phyloP scores from a whole-genome alignment of 768 basidiomycete species.

The Dacryopinax spathularia region DNA sequence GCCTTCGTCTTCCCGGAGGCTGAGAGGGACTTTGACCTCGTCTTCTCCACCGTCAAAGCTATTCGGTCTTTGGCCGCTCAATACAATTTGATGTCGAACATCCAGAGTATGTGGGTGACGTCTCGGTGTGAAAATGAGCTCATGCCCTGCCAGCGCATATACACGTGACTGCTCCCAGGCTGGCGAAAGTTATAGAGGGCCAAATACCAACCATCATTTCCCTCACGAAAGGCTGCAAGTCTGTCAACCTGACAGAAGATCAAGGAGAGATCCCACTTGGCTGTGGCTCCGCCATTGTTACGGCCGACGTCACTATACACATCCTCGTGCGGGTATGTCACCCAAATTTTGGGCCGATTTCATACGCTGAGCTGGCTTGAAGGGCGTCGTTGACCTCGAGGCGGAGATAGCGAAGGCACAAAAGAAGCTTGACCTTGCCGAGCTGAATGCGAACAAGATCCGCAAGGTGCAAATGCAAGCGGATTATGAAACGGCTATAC shows the following conservation, averaged over 20 bases:
- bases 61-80: slow-evolving; percentile 77
- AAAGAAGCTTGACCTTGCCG: slow-evolving; percentile 71
- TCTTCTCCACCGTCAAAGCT: slow-evolving; percentile 62
- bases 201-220: slow-evolving; percentile 64
- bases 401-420: slow-evolving; percentile 77
- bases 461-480: slow-evolving; percentile 53
- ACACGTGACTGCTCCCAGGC: slow-evolving; percentile 47
- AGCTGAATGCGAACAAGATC: slow-evolving; percentile 60
- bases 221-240: slow-evolving; percentile 79
- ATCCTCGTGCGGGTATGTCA: slow-evolving; percentile 65
- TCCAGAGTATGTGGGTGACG: slow-evolving; percentile 44
- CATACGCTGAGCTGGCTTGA: background rate
- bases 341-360: background rate
- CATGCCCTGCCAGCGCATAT: slow-evolving; percentile 22
- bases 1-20: slow-evolving; percentile 53
- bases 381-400: slow-evolving; percentile 79
- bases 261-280: slow-evolving; percentile 65
- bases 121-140: background rate
- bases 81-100: slow-evolving; percentile 74
- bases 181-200: slow-evolving; percentile 51
- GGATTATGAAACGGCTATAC: slow-evolving; percentile 69
- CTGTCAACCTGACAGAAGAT: slow-evolving; percentile 49
- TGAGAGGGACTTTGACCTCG: slow-evolving; percentile 71
- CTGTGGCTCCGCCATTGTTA: slow-evolving; percentile 73
- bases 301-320: slow-evolving; percentile 57